Evolutionary conservation across 768 basidiomycete genomes (phyloP).

Genomic region (Boletus tylopilopsis): DNA sequence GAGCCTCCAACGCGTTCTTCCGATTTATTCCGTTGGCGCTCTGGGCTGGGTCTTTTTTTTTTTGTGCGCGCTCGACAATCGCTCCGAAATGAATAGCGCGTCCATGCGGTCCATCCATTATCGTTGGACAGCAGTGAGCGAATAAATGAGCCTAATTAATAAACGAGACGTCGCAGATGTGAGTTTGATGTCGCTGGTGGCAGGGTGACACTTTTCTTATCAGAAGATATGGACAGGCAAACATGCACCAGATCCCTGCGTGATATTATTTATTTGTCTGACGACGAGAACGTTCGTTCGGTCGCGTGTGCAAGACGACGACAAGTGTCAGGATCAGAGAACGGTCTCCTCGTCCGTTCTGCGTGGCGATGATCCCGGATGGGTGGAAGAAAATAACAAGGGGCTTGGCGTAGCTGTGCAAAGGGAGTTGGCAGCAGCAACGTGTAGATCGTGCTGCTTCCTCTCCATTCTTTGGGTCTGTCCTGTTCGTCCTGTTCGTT

Average conservation of each 20-base stretch:
- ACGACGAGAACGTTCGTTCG: not conserved
- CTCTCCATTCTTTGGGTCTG: conserved; percentile 11
- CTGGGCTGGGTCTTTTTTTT: not conserved
- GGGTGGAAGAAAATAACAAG: not conserved
- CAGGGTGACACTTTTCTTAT: conserved; percentile 3
- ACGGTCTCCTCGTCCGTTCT: not conserved
- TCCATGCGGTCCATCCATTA: conserved; percentile 18
- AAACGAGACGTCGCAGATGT: conserved; percentile 2
- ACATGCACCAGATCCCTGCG: conserved; percentile 10
- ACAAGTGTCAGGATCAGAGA: not conserved
- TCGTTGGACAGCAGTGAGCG: not conserved
- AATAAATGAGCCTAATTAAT: conserved; percentile 6
- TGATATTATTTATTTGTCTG: not conserved
- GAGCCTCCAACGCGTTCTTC: not conserved
- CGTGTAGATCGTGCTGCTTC: conserved; percentile 23
- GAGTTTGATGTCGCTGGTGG: conserved; percentile 2
- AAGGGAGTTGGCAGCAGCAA: conserved; percentile 8
- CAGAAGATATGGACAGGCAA: conserved; percentile 1
- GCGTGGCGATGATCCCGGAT: not conserved
- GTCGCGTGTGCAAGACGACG: not conserved
- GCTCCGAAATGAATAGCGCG: conserved; percentile 17
- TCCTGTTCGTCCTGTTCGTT: not conserved
- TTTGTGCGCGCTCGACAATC: not conserved
- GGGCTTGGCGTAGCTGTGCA: conserved; percentile 6
- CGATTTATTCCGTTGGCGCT: conserved; percentile 1